Base-by-base conservation (phyloP, 257 asterid species). In the Capsicum rhomboideum region DNA sequence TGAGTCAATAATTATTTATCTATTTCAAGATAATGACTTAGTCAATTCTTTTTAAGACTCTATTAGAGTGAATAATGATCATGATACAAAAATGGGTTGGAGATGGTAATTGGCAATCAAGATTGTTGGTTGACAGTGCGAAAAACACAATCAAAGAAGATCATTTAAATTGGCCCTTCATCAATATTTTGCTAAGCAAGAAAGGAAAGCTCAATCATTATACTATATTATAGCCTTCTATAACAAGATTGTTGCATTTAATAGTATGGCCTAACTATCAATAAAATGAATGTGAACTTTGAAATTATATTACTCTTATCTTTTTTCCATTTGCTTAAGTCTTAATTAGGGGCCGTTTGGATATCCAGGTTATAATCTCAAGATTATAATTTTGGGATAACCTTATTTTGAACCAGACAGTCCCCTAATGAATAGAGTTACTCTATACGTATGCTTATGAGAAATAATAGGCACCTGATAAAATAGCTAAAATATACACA, bases 111-210 rank as follows among this genome's bases (percentile, higher is more conserved):
- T 44, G 3, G 1, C 42, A 46, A 46, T 44, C 44, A 23, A 49
- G 44, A 74, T 74, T 46, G 59, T 49, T 49, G n/a, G 16, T 72
- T 72, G 80, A 44, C 80, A n/a, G 79, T 11, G 56, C 34, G 42
- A 74, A 74, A 1, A 26, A 49, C 59, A 49, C 12, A 46, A 26
- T 74, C 26, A 23, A 75, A 10, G 28, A 37, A 26, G 17, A 75
- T 49, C 17, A 75, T 49, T 74, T n/a, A 26, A 50, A 50, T 23
- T 49, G 61, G 28, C 44, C 17, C 21, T 75, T 75, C 44, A 34
- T 34, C 4, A 34, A 34, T 34, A 34, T 34, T 75, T 49, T 75
- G 81, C 63, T 75, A 50, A 75, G 49, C 61, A 8, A 50, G 4
- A 50, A 75, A 75, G 63, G 63, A 9, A 75, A 8, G 2, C 37